Evolutionary conservation across 495 filamentous ascomycete genomes (phyloP).

Genomic region (Neurospora pannonica): DNA sequence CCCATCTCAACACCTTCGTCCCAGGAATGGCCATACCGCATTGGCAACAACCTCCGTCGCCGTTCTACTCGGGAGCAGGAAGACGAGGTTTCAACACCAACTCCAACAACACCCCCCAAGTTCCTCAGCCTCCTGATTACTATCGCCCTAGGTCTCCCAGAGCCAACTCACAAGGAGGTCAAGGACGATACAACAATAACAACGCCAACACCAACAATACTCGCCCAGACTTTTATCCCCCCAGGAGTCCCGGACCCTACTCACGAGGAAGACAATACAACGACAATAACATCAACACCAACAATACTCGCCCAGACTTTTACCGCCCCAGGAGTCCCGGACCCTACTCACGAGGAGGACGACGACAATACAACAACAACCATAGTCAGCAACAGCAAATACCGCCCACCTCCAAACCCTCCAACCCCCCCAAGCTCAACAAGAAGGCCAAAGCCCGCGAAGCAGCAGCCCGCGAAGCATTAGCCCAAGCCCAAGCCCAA

Average conservation of each 20-base stretch:
- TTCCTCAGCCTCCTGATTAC: neutral
- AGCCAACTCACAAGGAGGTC: neutral
- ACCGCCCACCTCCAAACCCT: neutral
- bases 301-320: neutral
- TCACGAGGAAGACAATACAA: neutral
- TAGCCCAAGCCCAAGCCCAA: neutral
- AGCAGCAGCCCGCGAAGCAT: neutral
- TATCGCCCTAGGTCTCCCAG: neutral
- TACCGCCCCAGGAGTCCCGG: neutral
- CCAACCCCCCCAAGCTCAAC: neutral
- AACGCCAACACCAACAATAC: neutral
- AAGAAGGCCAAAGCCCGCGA: neutral
- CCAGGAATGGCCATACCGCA: neutral
- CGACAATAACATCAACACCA: neutral
- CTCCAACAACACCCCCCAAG: neutral
- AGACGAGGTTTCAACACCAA: neutral
- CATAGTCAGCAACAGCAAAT: neutral
- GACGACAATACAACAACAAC: neutral
- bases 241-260: neutral
- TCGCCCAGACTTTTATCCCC: neutral
- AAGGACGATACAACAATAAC: neutral
- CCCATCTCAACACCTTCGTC: neutral
- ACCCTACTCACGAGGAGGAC: neutral
- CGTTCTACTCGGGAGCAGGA: neutral
- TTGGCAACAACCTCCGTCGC: neutral